Base-by-base conservation (phyloP, 176 grass and related monocot genomes). In the Avena eriantha region DNA sequence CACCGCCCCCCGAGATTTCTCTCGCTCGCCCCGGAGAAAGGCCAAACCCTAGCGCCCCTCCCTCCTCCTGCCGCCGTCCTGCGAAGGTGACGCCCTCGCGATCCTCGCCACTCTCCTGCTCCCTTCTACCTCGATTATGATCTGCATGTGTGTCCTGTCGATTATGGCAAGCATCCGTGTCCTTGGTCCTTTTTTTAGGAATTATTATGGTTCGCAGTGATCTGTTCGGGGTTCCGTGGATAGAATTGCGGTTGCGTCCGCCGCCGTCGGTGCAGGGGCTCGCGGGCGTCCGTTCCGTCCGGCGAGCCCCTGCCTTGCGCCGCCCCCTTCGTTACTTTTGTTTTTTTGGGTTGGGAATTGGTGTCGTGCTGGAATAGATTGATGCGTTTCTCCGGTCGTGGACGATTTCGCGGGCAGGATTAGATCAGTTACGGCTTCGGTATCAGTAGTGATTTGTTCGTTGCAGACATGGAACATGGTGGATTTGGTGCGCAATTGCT, bases 61-160 rank as follows among this genome's bases (percentile, higher is more conserved):
- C 50, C 48, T 14, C 36, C n/a, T 45, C 36, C 76, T 41, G 36
- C 78, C 78, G 56, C 78, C 78, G 77, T 36, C 55, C 43, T 66
- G 63, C 60, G 4, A 55, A 77, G 74, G 74, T 77, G 54, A 77
- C 16, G 10, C 9, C 49, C 12, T 19, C 73, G 73, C 74, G 5
- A 19, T 54, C 16, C n/a, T 43, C n/a, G 9, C 16, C 14, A 1
- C 4, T 10, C 26, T 29, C 35, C 78, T 64, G 4, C 24, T 3
- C 14, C 33, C 11, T 6, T 5, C 56, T 10, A 0, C 3, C 1
- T 29, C 35, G 36, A 26, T 46, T 23, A 80, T 1, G 9, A 34
- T n/a, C 17, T 7, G 75, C 19, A 55, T 5, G 6, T 41, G 39
- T 41, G 29, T 11, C 15, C 47, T 14, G 8, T 69, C 17, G 73